Evolutionary conservation across 495 filamentous ascomycete genomes (phyloP).

Genomic region (Hypoxylon lenormandii): DNA sequence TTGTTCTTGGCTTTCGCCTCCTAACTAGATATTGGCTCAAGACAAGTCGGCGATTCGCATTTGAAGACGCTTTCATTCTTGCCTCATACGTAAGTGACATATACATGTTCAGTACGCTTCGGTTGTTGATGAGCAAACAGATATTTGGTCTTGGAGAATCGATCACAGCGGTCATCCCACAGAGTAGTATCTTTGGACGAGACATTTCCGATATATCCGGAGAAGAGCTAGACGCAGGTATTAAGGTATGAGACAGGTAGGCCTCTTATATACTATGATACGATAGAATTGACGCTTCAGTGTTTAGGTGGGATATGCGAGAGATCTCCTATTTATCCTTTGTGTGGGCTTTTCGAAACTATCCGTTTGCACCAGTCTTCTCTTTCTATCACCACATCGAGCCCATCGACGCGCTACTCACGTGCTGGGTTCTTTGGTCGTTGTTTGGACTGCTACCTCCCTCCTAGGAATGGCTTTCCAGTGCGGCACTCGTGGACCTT

Average conservation of each 20-base stretch:
- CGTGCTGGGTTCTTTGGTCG: not conserved
- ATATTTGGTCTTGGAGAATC: conserved; percentile 23
- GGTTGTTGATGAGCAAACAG: too few relatives aligned
- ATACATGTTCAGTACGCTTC: too few relatives aligned
- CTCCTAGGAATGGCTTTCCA: conserved; percentile 55
- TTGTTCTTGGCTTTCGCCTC: conserved; percentile 27
- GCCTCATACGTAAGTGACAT: conserved; percentile 29
- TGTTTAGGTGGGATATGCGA: conserved; percentile 21
- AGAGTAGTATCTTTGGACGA: conserved; percentile 21
- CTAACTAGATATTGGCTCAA: conserved; percentile 32
- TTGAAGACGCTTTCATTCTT: conserved; percentile 23
- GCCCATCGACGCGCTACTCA: conserved; percentile 6
- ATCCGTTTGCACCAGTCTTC: conserved; percentile 20
- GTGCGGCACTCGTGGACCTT: conserved; percentile 52
- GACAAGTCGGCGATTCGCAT: conserved; percentile 1
- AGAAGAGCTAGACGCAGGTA: conserved; percentile 6
- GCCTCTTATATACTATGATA: not conserved
- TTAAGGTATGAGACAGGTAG: conserved; percentile 7
- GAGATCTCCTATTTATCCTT: conserved; percentile 36
- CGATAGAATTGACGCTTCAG: conserved; percentile 13
- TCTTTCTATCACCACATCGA: conserved; percentile 19
- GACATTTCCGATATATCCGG: conserved; percentile 9
- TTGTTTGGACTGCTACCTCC: conserved; percentile 48
- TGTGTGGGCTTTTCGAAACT: conserved; percentile 30
- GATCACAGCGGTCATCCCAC: conserved; percentile 19